phyloP scores from a whole-genome alignment of 2,329 filamentous ascomycete genomes.

The Trichoderma harzianum region DNA sequence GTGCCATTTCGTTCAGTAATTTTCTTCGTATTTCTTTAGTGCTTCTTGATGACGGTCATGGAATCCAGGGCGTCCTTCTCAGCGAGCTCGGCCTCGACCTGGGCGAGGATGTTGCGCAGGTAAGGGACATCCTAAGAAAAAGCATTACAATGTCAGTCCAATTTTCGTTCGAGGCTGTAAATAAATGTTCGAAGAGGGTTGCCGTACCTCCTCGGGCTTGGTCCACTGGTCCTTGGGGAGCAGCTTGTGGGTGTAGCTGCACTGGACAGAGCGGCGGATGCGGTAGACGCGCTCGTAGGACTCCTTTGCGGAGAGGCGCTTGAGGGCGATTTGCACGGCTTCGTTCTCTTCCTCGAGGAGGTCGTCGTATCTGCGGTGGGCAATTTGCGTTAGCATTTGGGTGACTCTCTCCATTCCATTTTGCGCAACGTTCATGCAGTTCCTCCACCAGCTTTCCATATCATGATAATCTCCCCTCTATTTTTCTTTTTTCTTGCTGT shows the following conservation, averaged over 20 bases:
- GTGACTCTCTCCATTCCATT: not conserved
- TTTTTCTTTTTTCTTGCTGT: not conserved
- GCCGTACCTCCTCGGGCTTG: conserved; percentile 50
- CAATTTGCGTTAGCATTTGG: not conserved
- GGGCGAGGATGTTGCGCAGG: conserved; percentile 50
- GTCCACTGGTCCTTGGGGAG: conserved; percentile 61
- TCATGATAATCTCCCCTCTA: not conserved
- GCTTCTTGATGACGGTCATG: conserved; percentile 48
- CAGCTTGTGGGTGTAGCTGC: conserved; percentile 60
- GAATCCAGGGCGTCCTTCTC: conserved; percentile 54
- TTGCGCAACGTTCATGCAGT: not conserved
- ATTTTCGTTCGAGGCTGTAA: not conserved
- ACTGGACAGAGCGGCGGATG: conserved; percentile 89
- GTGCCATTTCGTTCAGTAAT: conserved; percentile 2
- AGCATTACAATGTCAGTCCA: not conserved
- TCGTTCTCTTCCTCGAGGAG: conserved; percentile 92
- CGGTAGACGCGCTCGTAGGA: conserved; percentile 97
- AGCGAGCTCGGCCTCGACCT: conserved; percentile 47
- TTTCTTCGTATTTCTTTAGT: conserved; percentile 31
- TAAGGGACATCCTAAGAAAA: conserved; percentile 50
- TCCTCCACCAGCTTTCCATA: not conserved
- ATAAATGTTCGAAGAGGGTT: too few species aligned
- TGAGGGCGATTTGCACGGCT: conserved; percentile 78
- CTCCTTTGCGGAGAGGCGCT: conserved; percentile 85
- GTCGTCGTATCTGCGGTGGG: conserved; percentile 73